Percentiles rank a stretch among this genome's conserved stretches.
phyloP scores from a whole-genome alignment of 192 early-diverging fungal species.

The Lunasporangiospora selenospora region DNA sequence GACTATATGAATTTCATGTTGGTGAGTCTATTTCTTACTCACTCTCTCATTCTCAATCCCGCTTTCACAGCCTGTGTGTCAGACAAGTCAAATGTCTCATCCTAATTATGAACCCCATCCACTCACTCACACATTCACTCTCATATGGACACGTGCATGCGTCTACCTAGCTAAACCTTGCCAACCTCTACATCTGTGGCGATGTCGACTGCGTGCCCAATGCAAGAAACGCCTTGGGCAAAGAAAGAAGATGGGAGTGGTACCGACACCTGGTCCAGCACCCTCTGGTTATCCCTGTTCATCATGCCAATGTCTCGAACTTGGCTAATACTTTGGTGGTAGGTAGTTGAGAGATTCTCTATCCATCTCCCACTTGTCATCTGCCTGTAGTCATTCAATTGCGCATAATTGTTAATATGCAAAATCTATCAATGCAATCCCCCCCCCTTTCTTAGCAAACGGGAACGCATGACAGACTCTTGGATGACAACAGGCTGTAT shows the following conservation, averaged over 20 bases:
- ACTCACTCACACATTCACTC: too few relatives aligned
- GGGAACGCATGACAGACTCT: slow-evolving; percentile 30
- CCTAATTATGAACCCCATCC: too few relatives aligned
- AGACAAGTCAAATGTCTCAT: too few relatives aligned
- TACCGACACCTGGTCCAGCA: slow-evolving; percentile 25
- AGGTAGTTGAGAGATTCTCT: too few relatives aligned
- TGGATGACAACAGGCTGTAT: slow-evolving; percentile 32
- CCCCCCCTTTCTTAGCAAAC: too few relatives aligned
- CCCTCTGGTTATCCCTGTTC: slow-evolving; percentile 28
- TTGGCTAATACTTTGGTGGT: slow-evolving; percentile 16
- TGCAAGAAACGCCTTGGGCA: slow-evolving; percentile 23
- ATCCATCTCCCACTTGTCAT: too few relatives aligned
- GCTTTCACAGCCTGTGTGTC: too few relatives aligned
- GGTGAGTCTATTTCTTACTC: not conserved
- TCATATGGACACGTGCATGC: too few relatives aligned
- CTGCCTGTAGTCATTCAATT: too few relatives aligned
- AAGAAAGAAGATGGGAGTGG: slow-evolving; percentile 27
- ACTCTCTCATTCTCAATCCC: too few relatives aligned
- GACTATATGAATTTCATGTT: not conserved
- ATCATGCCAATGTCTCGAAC: slow-evolving; percentile 27
- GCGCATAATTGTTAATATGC: too few relatives aligned
- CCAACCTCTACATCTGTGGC: slow-evolving; percentile 28
- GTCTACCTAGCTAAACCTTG: slow-evolving; percentile 17
- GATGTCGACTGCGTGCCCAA: slow-evolving; percentile 17
- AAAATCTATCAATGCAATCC: too few relatives aligned